Conservation (phyloP, 2,329 filamentous ascomycete genomes). For the Diaporthe sp. region DNA sequence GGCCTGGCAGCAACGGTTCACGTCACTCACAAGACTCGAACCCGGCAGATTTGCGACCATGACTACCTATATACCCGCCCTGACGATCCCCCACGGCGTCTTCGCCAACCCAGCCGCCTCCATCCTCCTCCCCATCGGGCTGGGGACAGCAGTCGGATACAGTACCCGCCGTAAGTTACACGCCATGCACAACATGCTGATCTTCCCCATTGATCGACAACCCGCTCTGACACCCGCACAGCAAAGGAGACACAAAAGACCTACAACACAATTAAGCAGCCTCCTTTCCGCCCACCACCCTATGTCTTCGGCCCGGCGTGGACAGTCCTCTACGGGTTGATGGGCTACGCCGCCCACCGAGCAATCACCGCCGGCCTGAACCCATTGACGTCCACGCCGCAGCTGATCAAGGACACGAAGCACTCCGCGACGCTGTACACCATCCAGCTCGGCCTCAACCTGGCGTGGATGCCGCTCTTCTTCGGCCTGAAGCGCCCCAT, state of each 20-base stretch:
- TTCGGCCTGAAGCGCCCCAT: conserved; percentile 82
- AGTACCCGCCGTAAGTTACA: conserved; percentile 70
- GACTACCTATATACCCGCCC: conserved; percentile 83
- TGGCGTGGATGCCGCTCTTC: conserved; percentile 94
- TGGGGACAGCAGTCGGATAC: conserved; percentile 82
- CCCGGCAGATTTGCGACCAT: conserved; percentile 60
- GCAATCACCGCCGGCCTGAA: conserved; percentile 75
- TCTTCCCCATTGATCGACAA: neutral
- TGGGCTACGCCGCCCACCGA: conserved; percentile 91
- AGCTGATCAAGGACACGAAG: conserved; percentile 70
- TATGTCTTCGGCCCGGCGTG: conserved; percentile 75
- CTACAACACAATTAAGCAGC: conserved; percentile 77
- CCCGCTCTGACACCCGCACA: conserved; percentile 45
- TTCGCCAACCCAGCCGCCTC: conserved; percentile 80
- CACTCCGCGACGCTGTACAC: conserved; percentile 85
- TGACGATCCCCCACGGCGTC: conserved; percentile 79
- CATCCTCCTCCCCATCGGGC: conserved; percentile 79
- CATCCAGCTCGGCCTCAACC: conserved; percentile 85
- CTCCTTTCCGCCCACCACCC: conserved; percentile 71
- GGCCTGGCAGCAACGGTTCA: neutral
- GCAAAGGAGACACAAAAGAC: conserved; percentile 68
- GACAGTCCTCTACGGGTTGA: conserved; percentile 77
- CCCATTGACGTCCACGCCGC: conserved; percentile 62
- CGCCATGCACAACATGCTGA: neutral
- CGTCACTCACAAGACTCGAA: neutral